Evolutionary conservation across 345 rosid genomes (phyloP).

Genomic region (Ceriops tagal): DNA sequence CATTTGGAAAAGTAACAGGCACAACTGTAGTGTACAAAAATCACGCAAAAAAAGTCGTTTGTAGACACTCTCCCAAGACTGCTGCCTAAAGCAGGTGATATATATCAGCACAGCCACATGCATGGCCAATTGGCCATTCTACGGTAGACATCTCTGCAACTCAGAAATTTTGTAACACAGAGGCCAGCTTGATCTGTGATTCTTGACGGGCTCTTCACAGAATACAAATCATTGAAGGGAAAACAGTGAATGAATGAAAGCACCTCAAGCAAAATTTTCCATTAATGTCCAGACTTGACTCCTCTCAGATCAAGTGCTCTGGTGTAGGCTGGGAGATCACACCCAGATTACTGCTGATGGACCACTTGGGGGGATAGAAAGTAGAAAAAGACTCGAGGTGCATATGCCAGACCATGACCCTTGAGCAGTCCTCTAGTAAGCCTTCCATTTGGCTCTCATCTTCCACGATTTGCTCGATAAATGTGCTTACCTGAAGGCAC

Average conservation of each 20-base stretch:
- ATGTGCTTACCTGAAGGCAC: slow-evolving; percentile 40
- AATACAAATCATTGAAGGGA: background rate
- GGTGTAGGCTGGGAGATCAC: slow-evolving; percentile 29
- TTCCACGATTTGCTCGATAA: slow-evolving; percentile 61
- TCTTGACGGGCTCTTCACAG: slow-evolving; percentile 9
- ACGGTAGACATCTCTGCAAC: background rate
- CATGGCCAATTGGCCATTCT: background rate
- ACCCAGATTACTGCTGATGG: slow-evolving; percentile 39
- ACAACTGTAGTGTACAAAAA: slow-evolving; percentile 5
- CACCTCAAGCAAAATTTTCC: slow-evolving; percentile 13
- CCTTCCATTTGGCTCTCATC: slow-evolving; percentile 77
- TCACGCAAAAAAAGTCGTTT: slow-evolving; percentile 6
- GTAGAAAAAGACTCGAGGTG: slow-evolving; percentile 25
- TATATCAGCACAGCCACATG: background rate
- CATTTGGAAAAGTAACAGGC: slow-evolving; percentile 8
- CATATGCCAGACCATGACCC: slow-evolving; percentile 52
- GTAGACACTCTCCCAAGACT: background rate
- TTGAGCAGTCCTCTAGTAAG: slow-evolving; percentile 42
- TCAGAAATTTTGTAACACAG: background rate
- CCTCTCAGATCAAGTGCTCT: slow-evolving; percentile 19
- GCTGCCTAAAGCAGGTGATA: background rate
- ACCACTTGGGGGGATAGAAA: slow-evolving; percentile 46
- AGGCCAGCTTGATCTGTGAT: background rate
- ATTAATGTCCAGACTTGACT: slow-evolving; percentile 6
- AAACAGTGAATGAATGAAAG: background rate